These are phyloP conservation scores for Dalechampia spathulata DNA, from an alignment of 441 rosid species.

Conservation along the genomic window DNA sequence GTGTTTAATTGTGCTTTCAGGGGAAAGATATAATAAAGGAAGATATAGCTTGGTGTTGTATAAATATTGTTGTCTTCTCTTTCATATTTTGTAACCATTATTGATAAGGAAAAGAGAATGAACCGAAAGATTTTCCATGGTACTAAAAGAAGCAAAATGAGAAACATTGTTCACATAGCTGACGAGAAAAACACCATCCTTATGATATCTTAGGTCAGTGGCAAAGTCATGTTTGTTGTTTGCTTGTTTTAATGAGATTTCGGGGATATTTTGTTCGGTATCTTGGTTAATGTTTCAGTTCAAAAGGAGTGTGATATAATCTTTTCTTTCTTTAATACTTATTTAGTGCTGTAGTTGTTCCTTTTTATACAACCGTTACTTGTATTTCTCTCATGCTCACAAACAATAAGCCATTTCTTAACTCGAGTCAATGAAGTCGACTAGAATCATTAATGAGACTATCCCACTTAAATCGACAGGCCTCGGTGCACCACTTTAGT, in stretches of 20 bases:
- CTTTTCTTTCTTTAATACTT: too few species aligned
- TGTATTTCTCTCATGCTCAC: background rate
- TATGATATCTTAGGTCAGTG: background rate
- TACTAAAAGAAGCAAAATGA: background rate
- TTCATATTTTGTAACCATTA: background rate
- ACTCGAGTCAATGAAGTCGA: background rate
- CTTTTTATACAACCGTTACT: background rate
- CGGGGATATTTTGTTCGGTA: background rate
- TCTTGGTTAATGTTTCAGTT: background rate
- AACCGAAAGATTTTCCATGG: background rate
- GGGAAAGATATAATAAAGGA: background rate
- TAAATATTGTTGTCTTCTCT: background rate
- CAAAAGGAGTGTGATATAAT: too few species aligned
- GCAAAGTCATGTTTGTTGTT: background rate
- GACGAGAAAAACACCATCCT: too few species aligned
- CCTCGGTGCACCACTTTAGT: background rate
- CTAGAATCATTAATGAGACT: background rate
- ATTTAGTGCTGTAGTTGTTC: too few species aligned
- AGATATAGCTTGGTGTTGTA: background rate
- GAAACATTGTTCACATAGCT: too few species aligned
- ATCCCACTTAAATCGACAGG: background rate
- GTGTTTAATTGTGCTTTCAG: background rate
- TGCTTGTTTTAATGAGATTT: too few species aligned
- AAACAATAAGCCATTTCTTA: background rate
- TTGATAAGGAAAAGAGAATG: background rate